A percentile compares a stretch with the other conserved stretches of the same genome.
These are phyloP conservation scores for Fraxinus nigra DNA, from an alignment of 305 asterid species.

Conservation along the genomic window DNA sequence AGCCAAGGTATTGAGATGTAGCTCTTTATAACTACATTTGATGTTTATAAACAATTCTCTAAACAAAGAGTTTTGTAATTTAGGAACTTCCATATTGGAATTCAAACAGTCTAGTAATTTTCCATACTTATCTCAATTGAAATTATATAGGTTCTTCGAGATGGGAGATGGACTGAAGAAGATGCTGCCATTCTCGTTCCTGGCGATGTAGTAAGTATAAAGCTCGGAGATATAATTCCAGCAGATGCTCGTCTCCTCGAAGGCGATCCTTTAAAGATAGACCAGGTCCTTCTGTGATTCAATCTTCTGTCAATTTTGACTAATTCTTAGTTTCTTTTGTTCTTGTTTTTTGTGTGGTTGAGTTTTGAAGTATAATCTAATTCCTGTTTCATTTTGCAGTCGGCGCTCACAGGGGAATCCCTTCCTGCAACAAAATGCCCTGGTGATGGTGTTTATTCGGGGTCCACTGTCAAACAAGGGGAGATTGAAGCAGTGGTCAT, in stretches of 20 bases:
- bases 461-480: constrained; percentile 81
- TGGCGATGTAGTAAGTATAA: constrained; percentile 61
- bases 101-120: neutral
- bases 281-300: constrained; percentile 40
- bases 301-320: neutral
- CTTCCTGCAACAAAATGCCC: constrained; percentile 67
- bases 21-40: neutral
- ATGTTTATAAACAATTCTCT: neutral
- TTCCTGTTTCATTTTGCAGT: constrained; percentile 37
- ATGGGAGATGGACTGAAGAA: constrained; percentile 68
- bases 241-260: constrained; percentile 79
- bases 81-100: neutral
- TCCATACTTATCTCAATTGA: neutral
- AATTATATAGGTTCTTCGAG: constrained; percentile 52
- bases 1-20: constrained; percentile 43
- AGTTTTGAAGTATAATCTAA: neutral
- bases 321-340: constrained; percentile 5
- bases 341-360: neutral
- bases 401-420: constrained; percentile 83
- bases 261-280: constrained; percentile 70
- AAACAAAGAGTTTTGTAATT: neutral
- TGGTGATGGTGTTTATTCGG: constrained; percentile 73
- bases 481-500: constrained; percentile 79
- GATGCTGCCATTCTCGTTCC: constrained; percentile 67
- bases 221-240: constrained; percentile 66